These are phyloP conservation scores for Rhizophora apiculata DNA, from an alignment of 345 rosid species.

Conservation along the genomic window DNA sequence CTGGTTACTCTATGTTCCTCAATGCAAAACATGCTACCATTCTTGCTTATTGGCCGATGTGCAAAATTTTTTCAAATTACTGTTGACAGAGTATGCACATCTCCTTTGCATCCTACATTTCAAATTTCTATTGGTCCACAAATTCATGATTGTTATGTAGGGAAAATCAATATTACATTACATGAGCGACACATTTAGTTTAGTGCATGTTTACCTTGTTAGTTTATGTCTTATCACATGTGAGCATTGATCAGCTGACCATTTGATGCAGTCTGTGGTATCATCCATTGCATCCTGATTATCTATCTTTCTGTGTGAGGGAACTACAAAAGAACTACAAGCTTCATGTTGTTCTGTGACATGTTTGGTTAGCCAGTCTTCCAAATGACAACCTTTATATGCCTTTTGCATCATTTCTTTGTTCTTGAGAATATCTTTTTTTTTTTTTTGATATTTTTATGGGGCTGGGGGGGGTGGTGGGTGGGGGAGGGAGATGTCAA, in stretches of 20 bases:
- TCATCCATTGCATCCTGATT: constrained; percentile 90
- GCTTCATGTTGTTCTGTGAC: constrained; percentile 79
- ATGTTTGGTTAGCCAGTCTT: constrained; percentile 61
- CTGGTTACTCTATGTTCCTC: background rate
- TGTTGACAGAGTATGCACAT: background rate
- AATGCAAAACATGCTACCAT: background rate
- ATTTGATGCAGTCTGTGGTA: constrained; percentile 67
- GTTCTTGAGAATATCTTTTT: background rate
- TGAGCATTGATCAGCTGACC: constrained; percentile 2
- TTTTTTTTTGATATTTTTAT: no score
- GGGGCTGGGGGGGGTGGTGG: background rate
- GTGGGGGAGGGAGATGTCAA: background rate
- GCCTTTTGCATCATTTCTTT: background rate
- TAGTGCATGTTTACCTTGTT: background rate
- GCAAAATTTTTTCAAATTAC: background rate
- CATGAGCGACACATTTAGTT: background rate
- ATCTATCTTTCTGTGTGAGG: constrained; percentile 80
- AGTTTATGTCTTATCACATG: background rate
- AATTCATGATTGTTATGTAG: no score
- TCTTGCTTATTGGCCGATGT: background rate
- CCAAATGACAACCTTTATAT: background rate
- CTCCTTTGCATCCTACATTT: background rate
- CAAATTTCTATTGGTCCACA: no score
- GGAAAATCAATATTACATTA: background rate
- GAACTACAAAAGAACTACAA: constrained; percentile 84